Evolutionary conservation across 768 basidiomycete species (phyloP), one percentile per base, ranked within the genome.

Genomic region (Mycena vitilis): DNA sequence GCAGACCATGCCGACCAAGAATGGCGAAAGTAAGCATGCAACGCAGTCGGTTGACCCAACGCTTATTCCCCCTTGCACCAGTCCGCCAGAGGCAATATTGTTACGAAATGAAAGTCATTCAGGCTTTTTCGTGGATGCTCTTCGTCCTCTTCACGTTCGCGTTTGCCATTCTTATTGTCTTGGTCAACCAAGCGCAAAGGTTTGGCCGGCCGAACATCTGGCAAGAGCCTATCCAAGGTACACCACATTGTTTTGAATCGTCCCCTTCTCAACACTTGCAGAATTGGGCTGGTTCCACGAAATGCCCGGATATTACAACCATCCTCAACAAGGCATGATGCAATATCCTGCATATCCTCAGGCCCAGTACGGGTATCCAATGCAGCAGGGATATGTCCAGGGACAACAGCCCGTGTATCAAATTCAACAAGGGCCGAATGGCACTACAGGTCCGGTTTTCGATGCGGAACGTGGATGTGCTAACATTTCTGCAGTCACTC

Each of bases 251-350:
- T 10, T 34, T 38, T 15, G 23, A 12, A 12, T 8, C 13, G 36
- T 18, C 57, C 34, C 30, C 45, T 38, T 38, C 20, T 9, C 64
- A 68, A 30, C 66, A 73, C 79, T 83, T 68, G 72, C 78, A 82
- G 91, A 93, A 71, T 83, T 94, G 12, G 90, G 89, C 2, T 94
- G 93, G 93, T 94, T 90, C 73, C 88, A 88, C 54, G 89, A 94
- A 81, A 81, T 81, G 71, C 91, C 91, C 25, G 90, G 89, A 45
- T 90, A 88, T 74, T 86, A 86, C 65, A 85, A 86, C 58, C 81
- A 81, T 2, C 74, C 75, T 38, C 78, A 75, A 52, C 73, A 71
- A 49, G 65, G 66, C 23, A 74, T 77, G 72, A 57, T 75, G 42
- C 73, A 76, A 61, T 75, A 79, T 69, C 75, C 73, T 40, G 73